A percentile compares a stretch with the other conserved stretches of the same genome.
Conservation (phyloP, 306 rosid genomes). For the Trifolium dubium region DNA sequence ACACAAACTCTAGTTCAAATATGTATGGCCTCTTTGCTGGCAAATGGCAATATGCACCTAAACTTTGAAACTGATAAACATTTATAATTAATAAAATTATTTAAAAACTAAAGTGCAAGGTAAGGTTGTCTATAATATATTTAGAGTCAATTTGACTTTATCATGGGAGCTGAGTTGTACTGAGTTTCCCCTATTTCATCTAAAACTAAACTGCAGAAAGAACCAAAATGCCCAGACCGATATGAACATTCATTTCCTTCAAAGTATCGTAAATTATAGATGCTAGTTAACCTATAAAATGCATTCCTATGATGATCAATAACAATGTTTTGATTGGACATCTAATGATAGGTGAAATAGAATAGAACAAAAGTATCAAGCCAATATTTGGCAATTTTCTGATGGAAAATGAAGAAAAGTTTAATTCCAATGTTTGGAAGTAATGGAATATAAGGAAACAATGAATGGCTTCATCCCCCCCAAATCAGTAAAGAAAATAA, state of each 20-base stretch:
- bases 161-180: neutral
- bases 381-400: neutral
- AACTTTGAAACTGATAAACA: neutral
- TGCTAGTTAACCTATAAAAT: slow-evolving; percentile 4
- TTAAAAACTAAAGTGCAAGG: slow-evolving; percentile 4
- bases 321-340: neutral
- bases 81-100: neutral
- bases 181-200: neutral
- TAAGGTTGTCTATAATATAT: neutral
- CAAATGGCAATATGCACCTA: neutral
- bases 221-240: neutral
- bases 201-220: neutral
- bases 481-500: neutral
- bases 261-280: slow-evolving; percentile 3
- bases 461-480: neutral
- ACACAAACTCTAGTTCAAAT: slow-evolving; percentile 11
- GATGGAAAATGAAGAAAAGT: slow-evolving; percentile 8
- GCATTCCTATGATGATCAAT: neutral
- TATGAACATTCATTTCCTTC: slow-evolving; percentile 21
- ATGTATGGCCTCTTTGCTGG: neutral
- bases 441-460: neutral
- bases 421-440: neutral
- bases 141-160: neutral
- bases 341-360: neutral
- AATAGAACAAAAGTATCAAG: neutral